Evolutionary conservation across 73 alveolate genomes (phyloP).

Genomic region (Paramecium sonneborni): DNA sequence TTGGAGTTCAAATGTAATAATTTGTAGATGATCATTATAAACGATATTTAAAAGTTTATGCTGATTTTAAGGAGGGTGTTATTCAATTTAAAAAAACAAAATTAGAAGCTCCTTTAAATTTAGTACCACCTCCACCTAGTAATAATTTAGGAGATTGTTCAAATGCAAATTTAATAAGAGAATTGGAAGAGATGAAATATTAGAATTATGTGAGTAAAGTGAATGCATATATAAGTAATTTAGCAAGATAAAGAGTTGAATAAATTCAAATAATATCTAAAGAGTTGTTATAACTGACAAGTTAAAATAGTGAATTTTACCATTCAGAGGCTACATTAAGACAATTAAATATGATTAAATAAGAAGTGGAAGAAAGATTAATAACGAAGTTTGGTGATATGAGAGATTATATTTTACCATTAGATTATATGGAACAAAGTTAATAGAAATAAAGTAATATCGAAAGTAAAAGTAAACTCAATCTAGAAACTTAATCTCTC

Average conservation of each 20-base stretch:
- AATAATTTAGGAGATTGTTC: background rate
- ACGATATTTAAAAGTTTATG: background rate
- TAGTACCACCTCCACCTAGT: conserved; percentile 42
- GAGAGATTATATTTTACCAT: background rate
- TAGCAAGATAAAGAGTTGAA: conserved; percentile 1
- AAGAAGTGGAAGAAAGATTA: conserved; percentile 31
- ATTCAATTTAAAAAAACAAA: background rate
- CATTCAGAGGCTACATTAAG: conserved; percentile 15
- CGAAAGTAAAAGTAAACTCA: background rate
- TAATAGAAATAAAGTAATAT: background rate
- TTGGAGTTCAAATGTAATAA: background rate
- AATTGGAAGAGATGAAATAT: conserved; percentile 40
- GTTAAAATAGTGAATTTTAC: conserved; percentile 4
- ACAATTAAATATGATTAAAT: background rate
- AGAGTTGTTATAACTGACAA: background rate
- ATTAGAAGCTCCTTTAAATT: conserved; percentile 38
- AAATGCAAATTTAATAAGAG: conserved; percentile 11
- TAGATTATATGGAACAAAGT: conserved; percentile 12
- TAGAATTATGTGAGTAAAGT: conserved; percentile 40
- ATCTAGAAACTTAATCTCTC: background rate
- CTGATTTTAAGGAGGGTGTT: background rate
- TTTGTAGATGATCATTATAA: conserved; percentile 37
- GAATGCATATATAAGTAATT: background rate
- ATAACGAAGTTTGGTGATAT: conserved; percentile 9
- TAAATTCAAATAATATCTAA: background rate